A percentile compares a stretch with the other conserved stretches of the same genome.
Conservation (phyloP, 2,329 filamentous ascomycete species). For the Emydomyces testavorans region DNA sequence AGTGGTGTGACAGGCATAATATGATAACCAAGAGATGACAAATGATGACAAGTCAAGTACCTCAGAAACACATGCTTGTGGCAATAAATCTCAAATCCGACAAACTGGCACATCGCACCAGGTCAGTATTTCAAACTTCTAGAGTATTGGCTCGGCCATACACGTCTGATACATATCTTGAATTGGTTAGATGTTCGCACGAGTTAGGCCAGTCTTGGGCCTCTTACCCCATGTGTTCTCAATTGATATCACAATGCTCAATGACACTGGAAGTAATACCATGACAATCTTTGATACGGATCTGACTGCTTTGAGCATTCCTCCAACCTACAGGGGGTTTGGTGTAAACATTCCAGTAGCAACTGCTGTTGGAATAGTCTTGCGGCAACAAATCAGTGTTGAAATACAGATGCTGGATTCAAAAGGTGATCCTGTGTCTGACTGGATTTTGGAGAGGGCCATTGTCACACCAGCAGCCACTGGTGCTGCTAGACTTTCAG, state of each 20-base stretch:
- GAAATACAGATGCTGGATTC: constrained; percentile 11
- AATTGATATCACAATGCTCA: constrained; percentile 11
- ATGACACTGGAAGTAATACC: constrained; percentile 9
- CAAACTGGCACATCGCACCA: constrained; percentile 11
- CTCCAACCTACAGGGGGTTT: constrained; percentile 6
- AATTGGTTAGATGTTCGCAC: constrained; percentile 10
- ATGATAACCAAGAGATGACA: too few relatives aligned
- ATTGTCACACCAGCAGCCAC: constrained; percentile 8
- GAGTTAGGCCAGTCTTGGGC: constrained; percentile 5
- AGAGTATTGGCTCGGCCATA: background rate
- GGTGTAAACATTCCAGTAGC: background rate
- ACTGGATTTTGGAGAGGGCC: constrained; percentile 7
- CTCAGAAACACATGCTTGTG: too few relatives aligned
- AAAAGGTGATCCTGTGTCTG: constrained; percentile 11
- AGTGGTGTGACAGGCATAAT: too few relatives aligned
- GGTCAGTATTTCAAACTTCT: background rate
- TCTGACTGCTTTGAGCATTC: constrained; percentile 7
- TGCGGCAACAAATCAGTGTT: constrained; percentile 1
- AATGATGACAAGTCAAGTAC: too few relatives aligned
- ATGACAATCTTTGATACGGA: constrained; percentile 11
- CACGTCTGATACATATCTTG: background rate
- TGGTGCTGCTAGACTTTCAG: constrained; percentile 2
- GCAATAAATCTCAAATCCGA: too few relatives aligned
- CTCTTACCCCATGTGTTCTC: background rate
- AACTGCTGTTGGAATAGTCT: constrained; percentile 6